Evolutionary conservation across 257 asterid species (phyloP), one percentile per base, ranked within the genome.

Genomic region (Eustoma russellianum): DNA sequence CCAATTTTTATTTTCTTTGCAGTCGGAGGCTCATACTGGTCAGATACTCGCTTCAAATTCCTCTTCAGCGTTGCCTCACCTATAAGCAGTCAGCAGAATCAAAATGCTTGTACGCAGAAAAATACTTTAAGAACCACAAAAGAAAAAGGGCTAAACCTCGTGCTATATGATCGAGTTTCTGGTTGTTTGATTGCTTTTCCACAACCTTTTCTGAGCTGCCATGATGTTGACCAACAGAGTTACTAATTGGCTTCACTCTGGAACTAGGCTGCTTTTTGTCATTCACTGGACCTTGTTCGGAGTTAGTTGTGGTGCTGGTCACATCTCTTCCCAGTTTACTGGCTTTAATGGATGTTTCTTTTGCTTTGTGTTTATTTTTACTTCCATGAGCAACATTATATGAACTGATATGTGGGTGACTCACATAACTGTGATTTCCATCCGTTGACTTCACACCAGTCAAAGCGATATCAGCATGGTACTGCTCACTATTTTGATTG

Each of bases 51-150:
- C 72, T 67, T 77, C 53, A 45, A 18, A 76, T 65, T 81, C 71
- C 77, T 85, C 56, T 70, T 79, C 16, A 59, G 75, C 60, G 69
- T 73, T 57, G 59, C 67, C 69, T 69, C 77, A 75, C 78, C 98
- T 91, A 82, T 70, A 51, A 75, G 62, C 50, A 76, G 62, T 61
- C 56, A 54, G 51, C 50, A 57, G 67, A 59, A 65, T 57, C 46
- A 62, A 59, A 46, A 66, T 48, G 57, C 40, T 68, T 56, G 55
- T 33, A 57, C 48, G 52, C 62, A 57, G 30, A 55, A 57, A 48
- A 9, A 48, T 28, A 62, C 61, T 50, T 48, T 53, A 47, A 60
- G 48, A 61, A 48, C 38, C 43, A 38, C 43, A 11, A 11, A 11
- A 38, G 43, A 38, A 38, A 11, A 38, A 38, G 43, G 2, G 47